Evolutionary conservation across 2,329 filamentous ascomycete species (phyloP).

Genomic region (Tolypocladium amazonense): DNA sequence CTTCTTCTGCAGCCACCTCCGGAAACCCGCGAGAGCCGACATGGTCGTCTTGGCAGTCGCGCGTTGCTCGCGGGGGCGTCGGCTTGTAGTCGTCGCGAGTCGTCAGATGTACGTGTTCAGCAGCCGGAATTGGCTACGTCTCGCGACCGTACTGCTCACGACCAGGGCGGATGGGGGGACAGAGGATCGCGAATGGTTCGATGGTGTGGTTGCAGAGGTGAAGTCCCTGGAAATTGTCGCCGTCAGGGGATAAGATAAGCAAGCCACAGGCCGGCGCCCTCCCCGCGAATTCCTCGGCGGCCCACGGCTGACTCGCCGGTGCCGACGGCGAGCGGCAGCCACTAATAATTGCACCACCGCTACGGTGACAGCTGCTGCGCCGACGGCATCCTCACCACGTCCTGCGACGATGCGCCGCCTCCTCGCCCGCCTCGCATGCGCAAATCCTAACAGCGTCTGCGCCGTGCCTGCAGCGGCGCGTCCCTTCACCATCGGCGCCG

Average conservation of each 20-base stretch:
- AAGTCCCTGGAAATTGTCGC: neutral
- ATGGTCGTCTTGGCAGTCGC: slow-evolving; percentile 10
- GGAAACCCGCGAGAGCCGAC: slow-evolving; percentile 41
- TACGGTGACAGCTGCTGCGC: neutral
- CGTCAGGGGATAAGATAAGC: neutral
- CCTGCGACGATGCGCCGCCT: neutral
- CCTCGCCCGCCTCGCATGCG: neutral
- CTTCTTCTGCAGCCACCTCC: slow-evolving; percentile 87
- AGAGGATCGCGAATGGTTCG: neutral
- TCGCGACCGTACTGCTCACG: neutral
- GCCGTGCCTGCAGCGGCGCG: neutral
- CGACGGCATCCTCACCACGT: neutral
- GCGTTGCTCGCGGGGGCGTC: neutral
- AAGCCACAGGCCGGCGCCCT: neutral
- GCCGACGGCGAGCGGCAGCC: neutral
- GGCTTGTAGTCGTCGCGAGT: neutral
- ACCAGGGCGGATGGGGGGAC: neutral
- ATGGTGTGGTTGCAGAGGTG: neutral
- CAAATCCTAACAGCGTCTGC: neutral
- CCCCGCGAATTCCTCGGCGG: neutral
- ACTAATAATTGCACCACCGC: neutral
- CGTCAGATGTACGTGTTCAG: neutral
- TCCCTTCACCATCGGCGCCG: slow-evolving; percentile 20
- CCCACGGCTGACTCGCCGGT: neutral
- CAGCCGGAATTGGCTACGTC: neutral